Evolutionary conservation across 2,329 filamentous ascomycete species (phyloP).

Genomic region (Chaetomium globosum): DNA sequence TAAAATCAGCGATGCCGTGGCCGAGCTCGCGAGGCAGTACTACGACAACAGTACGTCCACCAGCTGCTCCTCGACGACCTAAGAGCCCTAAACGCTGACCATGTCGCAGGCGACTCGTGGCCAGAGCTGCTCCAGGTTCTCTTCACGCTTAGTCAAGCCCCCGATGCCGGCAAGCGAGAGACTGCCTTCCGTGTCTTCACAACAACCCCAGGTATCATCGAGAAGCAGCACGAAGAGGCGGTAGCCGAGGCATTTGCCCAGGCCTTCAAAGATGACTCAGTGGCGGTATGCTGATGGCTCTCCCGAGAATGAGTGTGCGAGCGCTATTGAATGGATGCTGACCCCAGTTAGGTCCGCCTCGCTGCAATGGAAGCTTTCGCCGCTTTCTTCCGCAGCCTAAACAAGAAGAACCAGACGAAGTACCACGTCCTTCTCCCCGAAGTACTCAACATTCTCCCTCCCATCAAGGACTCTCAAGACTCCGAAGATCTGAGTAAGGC

Average conservation of each 20-base stretch:
- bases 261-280: conserved; percentile 87
- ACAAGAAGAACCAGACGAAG: conserved; percentile 84
- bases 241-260: conserved; percentile 85
- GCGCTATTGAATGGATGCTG: background rate
- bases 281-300: conserved; percentile 62
- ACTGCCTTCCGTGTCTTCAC: conserved; percentile 94
- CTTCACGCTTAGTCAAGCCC: conserved; percentile 87
- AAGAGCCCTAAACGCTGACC: conserved; percentile 20
- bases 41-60: conserved; percentile 76
- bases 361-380: conserved; percentile 96
- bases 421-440: conserved; percentile 87
- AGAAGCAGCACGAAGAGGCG: conserved; percentile 91
- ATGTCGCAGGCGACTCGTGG: conserved; percentile 73
- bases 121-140: conserved; percentile 82
- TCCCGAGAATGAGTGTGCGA: too few species aligned
- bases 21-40: conserved; percentile 93
- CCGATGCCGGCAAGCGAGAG: conserved; percentile 81
- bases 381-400: conserved; percentile 88
- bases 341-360: conserved; percentile 66
- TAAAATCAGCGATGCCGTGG: conserved; percentile 97
- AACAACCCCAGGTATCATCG: conserved; percentile 91
- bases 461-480: conserved; percentile 87
- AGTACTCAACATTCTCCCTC: conserved; percentile 90
- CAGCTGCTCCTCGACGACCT: conserved; percentile 14
- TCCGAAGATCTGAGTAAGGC: conserved; percentile 90